Conservation (phyloP, 495 filamentous ascomycete genomes). For the Neurospora sp. region DNA sequence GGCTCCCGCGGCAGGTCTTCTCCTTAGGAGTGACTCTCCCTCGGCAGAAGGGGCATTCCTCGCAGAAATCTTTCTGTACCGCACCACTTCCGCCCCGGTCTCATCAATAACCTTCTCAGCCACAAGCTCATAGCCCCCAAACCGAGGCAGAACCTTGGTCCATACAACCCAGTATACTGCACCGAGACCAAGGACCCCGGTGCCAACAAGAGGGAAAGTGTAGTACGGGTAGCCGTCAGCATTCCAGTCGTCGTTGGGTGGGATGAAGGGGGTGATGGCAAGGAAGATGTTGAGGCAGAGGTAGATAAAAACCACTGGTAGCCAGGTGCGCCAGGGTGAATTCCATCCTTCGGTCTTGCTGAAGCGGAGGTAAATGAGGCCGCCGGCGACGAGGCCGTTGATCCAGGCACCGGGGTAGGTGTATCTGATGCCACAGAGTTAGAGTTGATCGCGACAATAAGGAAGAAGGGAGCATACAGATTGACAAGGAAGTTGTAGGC, state of each 20-base stretch:
- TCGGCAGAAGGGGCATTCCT: not conserved
- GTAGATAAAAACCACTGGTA: constrained; percentile 33
- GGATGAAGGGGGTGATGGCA: constrained; percentile 40
- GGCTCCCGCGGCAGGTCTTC: not conserved
- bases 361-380: constrained; percentile 40
- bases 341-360: constrained; percentile 32
- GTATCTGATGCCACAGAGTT: constrained; percentile 12
- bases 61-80: constrained; percentile 19
- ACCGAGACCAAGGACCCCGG: constrained; percentile 36
- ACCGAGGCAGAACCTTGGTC: constrained; percentile 34
- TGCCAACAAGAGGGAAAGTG: constrained; percentile 41
- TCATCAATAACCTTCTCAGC: constrained; percentile 28
- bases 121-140: constrained; percentile 38
- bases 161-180: constrained; percentile 42
- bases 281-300: constrained; percentile 41
- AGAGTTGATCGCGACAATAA: not conserved
- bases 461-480: constrained; percentile 16
- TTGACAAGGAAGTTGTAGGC: constrained; percentile 41
- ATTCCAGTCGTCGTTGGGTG: constrained; percentile 40
- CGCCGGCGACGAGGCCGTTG: constrained; percentile 38
- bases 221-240: constrained; percentile 43
- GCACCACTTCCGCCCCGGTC: constrained; percentile 32
- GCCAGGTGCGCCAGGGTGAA: constrained; percentile 34
- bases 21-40: not conserved
- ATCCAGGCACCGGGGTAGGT: constrained; percentile 47